Evolutionary conservation across 2,329 filamentous ascomycete species (phyloP), one percentile per base, ranked within the genome.

Genomic region (Aureobasidium sp.): DNA sequence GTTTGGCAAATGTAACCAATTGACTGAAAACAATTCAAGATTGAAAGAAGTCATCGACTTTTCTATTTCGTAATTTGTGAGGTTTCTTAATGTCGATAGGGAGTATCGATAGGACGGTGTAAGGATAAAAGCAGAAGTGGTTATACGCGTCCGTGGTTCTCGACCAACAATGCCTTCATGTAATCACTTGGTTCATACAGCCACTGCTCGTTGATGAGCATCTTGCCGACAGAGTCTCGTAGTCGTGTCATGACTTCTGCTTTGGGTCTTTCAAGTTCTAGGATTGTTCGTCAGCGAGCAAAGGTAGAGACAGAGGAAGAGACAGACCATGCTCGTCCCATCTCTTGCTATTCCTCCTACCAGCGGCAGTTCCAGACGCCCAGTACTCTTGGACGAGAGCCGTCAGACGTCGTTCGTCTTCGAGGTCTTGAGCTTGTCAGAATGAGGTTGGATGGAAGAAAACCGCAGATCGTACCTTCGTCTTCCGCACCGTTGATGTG

Each of bases 181-280:
- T 59, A 63, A 37, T 63, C 61, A 11, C 51, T 63, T 2, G 61
- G 61, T 45, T 63, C 61, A 31, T 58, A 63, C 27, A n/a, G 59
- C 61, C 61, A 63, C 17, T 58, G 42, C 12, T 63, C 53, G 11
- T 58, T 36, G 22, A 22, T 37, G 25, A 63, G 53, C 14, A 45
- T 45, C 45, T 63, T 59, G 44, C 25, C 39, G 8, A 59, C 53
- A 12, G 61, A 36, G 22, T 63, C 53, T 6, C 61, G 42, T 45
- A 63, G 29, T 31, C 53, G 53, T 9, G 45, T 17, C 61, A 63
- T 63, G 53, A 59, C 47, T n/a, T 63, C 52, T 49, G 20, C 45
- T 39, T 56, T 49, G 2, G 41, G 44, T 52, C 49, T 36, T 31
- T 55, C 44, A 15, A 62, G 60, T 34, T 57, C 51, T 56, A 29